Base-by-base conservation (phyloP, 164 flowering plant species). In the Tinospora cordifolia region DNA sequence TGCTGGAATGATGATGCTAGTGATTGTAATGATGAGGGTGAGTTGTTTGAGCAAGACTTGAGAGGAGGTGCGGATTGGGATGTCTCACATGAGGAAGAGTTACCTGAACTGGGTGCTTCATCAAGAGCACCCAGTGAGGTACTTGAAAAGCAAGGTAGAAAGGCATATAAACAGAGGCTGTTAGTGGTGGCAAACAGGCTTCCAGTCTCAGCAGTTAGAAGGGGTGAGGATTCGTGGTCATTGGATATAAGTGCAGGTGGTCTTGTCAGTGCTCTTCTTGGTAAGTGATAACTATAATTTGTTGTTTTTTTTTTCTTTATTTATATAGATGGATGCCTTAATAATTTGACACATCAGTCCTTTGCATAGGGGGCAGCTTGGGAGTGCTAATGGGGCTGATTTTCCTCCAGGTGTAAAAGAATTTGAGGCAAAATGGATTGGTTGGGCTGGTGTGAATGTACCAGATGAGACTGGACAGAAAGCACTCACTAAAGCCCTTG, bases 401-500 rank as follows among this genome's bases (percentile, higher is more conserved):
- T 75, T 73, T 80, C 25, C 77, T 46, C 39, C 74, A 93, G 98
- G 98, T 73, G 90, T 93, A 71, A 88, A 85, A 76, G 87, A 84
- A 30, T 88, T 93, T 72, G 98, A 93, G 80, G 91, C 92, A 0
- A 85, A 85, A 79, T 93, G 98, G 97, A 93, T 93, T 67, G 98
- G 98, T 25, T 93, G 98, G 98, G 95, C 97, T 70, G 98, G 98
- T 65, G 98, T 93, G 21, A 89, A 93, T 82, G 98, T 93, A 51
- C 98, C 97, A 0, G 98, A 93, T 76, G 90, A 87, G 71, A 69
- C 79, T 72, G 97, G 98, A 66, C 95, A 89, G 78, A 78, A 68
- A 68, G 83, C 98, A 11, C 93, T 93, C n/a, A 85, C 91, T n/a
- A 81, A 80, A 80, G 93, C 97, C 66, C 76, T 93, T 60, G 93